Conservation (phyloP, 139 green algal genomes). For the Chlamydomonas sp. region DNA sequence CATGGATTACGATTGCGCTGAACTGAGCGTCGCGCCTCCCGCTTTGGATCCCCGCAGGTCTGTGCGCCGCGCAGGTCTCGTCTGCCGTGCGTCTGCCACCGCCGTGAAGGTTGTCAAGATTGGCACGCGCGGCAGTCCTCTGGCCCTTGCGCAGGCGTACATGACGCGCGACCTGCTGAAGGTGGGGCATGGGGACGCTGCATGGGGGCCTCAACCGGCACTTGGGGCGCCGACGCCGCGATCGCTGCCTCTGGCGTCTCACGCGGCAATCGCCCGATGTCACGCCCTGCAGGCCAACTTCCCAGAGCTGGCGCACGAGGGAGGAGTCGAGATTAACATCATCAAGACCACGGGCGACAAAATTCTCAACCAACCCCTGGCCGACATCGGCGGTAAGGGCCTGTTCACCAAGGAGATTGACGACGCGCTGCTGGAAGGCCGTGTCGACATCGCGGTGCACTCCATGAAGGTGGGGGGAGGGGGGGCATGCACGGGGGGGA, state of each 20-base stretch:
- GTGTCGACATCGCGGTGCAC: constrained; percentile 98
- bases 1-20: too few species aligned
- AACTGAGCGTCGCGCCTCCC: too few species aligned
- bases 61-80: too few species aligned
- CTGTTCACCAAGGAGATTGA: constrained; percentile 99
- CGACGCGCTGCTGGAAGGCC: constrained; percentile 86
- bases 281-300: constrained; percentile 61
- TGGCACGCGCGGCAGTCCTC: constrained; percentile 77
- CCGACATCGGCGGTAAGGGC: constrained; percentile 98
- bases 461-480: constrained; percentile 98
- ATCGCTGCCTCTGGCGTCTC: too few species aligned
- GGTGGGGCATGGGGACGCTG: constrained; percentile 24
- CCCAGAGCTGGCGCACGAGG: constrained; percentile 84
- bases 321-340: constrained; percentile 95
- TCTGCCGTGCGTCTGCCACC: too few species aligned
- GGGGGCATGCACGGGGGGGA: too few species aligned
- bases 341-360: constrained; percentile 99
- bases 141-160: constrained; percentile 97
- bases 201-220: not conserved
- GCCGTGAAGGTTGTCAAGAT: constrained; percentile 66
- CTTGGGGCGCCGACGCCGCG: not conserved
- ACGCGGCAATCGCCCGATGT: too few species aligned
- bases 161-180: constrained; percentile 91
- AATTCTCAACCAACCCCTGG: constrained; percentile 91
- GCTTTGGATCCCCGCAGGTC: too few species aligned